phyloP scores from a whole-genome alignment of 495 filamentous ascomycete genomes.

The Copromyces sp. region DNA sequence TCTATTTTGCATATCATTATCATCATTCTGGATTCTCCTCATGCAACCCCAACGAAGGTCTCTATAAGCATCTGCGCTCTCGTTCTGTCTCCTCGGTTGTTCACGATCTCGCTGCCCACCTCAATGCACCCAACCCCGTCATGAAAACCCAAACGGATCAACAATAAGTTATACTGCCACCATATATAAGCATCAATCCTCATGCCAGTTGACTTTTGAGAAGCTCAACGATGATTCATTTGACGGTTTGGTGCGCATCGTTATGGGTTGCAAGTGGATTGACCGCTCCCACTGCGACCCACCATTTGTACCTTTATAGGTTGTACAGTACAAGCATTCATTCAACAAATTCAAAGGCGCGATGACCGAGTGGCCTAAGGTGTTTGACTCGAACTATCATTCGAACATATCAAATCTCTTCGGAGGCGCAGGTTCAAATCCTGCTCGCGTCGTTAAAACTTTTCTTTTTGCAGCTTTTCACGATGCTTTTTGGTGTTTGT shows the following conservation, averaged over 20 bases:
- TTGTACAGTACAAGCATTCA: rapidly evolving
- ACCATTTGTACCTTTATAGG: background rate
- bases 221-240: background rate
- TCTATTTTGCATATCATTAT: background rate
- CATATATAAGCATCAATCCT: background rate
- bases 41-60: background rate
- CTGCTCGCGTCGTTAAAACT: background rate
- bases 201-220: background rate
- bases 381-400: background rate
- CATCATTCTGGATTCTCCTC: background rate
- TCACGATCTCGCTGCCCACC: background rate
- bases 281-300: background rate
- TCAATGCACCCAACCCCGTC: background rate
- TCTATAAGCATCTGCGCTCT: background rate
- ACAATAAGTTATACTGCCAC: background rate
- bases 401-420: background rate
- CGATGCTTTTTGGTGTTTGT: background rate
- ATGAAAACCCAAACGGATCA: background rate
- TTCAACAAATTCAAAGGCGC: background rate
- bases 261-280: background rate
- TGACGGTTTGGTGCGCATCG: background rate
- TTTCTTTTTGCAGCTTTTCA: background rate
- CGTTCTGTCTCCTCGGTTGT: background rate
- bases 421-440: background rate
- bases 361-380: background rate